A percentile compares a stretch with the other conserved stretches of the same genome.
Conservation (phyloP, 352 stramenopile genomes). For the Pythium scleroteichum region DNA sequence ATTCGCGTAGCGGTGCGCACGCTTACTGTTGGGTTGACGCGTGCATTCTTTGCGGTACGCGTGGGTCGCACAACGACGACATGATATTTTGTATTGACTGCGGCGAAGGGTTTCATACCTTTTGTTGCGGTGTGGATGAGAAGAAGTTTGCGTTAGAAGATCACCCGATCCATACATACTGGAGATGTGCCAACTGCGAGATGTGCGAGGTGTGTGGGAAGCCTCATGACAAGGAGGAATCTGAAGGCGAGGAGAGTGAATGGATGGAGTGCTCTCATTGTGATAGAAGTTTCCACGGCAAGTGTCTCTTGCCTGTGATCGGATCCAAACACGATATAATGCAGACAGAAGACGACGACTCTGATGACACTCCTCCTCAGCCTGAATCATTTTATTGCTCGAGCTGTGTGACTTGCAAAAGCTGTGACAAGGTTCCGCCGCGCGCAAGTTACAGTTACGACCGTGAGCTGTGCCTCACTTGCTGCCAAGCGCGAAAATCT, state of each 20-base stretch:
- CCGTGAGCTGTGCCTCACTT: slow-evolving; percentile 55
- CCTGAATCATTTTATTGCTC: slow-evolving; percentile 57
- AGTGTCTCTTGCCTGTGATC: slow-evolving; percentile 29
- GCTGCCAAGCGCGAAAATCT: slow-evolving; percentile 50
- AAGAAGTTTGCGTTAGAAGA: slow-evolving; percentile 34
- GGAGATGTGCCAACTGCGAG: slow-evolving; percentile 95
- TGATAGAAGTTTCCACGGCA: slow-evolving; percentile 31
- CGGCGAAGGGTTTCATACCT: slow-evolving; percentile 94
- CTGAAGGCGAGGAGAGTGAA: slow-evolving; percentile 13
- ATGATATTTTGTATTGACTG: slow-evolving; percentile 97
- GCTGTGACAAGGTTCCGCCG: slow-evolving; percentile 44
- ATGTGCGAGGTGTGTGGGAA: slow-evolving; percentile 93
- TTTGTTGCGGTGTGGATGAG: slow-evolving; percentile 77
- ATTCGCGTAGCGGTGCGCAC: slow-evolving; percentile 81
- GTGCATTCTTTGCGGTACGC: slow-evolving; percentile 90
- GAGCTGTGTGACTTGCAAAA: slow-evolving; percentile 63
- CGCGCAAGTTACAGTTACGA: slow-evolving; percentile 72
- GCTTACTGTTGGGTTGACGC: slow-evolving; percentile 91
- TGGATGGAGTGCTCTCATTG: slow-evolving; percentile 30
- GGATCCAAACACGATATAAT: slow-evolving; percentile 17
- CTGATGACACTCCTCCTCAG: background rate
- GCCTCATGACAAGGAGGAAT: slow-evolving; percentile 30
- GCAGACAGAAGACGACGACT: slow-evolving; percentile 13
- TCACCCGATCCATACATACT: slow-evolving; percentile 70
- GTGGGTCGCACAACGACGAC: slow-evolving; percentile 54